Evolutionary conservation across 768 basidiomycete genomes (phyloP).

Genomic region (Psilocybe subaeruginosa): DNA sequence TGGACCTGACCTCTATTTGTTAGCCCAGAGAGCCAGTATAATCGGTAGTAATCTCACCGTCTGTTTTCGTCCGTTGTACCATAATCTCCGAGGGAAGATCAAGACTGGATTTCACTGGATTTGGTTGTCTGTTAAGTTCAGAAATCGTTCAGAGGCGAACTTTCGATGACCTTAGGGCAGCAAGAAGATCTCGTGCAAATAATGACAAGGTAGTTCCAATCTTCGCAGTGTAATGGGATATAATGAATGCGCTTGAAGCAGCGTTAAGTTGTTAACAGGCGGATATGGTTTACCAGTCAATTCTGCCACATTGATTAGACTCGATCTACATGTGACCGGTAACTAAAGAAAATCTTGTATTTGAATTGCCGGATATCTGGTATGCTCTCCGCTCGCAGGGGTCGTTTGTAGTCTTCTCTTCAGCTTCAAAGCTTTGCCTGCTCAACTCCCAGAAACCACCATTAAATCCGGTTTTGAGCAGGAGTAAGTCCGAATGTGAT

Average conservation of each 20-base stretch:
- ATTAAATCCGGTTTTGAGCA: background rate
- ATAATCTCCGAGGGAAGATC: slow-evolving; percentile 5
- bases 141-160: background rate
- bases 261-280: background rate
- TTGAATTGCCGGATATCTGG: background rate
- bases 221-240: background rate
- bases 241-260: background rate
- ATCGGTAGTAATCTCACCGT: slow-evolving; percentile 7
- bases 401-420: no score
- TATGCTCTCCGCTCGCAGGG: background rate
- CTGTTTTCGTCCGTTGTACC: slow-evolving; percentile 25
- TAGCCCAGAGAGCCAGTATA: background rate
- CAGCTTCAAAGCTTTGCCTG: no score
- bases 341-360: background rate
- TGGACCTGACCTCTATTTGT: slow-evolving; percentile 46
- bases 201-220: no score
- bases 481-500: background rate
- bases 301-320: background rate
- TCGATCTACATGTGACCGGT: slow-evolving; percentile 3
- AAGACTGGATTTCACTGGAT: background rate
- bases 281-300: background rate
- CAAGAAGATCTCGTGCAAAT: background rate
- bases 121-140: background rate
- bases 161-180: background rate
- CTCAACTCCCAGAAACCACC: background rate